phyloP scores from a whole-genome alignment of 257 asterid species.

The Dorcoceras hygrometricum region DNA sequence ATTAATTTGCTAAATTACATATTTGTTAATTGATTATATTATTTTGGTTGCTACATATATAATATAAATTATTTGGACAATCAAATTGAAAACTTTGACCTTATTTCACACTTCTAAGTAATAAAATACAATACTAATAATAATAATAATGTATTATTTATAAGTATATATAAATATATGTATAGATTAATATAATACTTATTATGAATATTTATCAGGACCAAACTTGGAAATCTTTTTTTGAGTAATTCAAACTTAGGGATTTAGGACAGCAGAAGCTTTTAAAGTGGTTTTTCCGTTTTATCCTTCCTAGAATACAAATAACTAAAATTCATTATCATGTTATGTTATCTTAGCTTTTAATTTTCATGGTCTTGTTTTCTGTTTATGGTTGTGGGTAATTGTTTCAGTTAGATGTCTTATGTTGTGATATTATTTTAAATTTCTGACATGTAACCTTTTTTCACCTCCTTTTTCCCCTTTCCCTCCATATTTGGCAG shows the following conservation, averaged over 20 bases:
- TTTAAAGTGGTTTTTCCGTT: not conserved
- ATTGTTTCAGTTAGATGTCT: constrained; percentile 1
- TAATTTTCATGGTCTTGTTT: not conserved
- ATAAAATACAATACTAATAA: too few relatives aligned
- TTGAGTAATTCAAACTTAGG: not conserved
- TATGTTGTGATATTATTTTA: constrained; percentile 10
- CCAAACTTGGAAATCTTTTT: not conserved
- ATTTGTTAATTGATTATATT: too few relatives aligned
- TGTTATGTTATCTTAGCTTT: not conserved
- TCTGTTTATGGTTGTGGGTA: constrained; percentile 12
- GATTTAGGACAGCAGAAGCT: not conserved
- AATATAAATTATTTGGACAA: too few relatives aligned
- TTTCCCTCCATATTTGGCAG: constrained; percentile 39
- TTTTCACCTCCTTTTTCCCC: not conserved
- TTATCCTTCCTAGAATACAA: not conserved
- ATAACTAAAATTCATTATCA: not conserved
- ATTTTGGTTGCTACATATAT: too few relatives aligned
- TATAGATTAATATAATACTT: too few relatives aligned
- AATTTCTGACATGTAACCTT: constrained; percentile 9
- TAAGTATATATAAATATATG: too few relatives aligned
- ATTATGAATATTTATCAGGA: not conserved
- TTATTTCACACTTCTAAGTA: too few relatives aligned
- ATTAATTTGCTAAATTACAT: too few relatives aligned
- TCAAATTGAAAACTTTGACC: too few relatives aligned
- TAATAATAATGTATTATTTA: too few relatives aligned